Evolutionary conservation across 2,329 filamentous ascomycete species (phyloP).

Genomic region (Monilinia fructicola): DNA sequence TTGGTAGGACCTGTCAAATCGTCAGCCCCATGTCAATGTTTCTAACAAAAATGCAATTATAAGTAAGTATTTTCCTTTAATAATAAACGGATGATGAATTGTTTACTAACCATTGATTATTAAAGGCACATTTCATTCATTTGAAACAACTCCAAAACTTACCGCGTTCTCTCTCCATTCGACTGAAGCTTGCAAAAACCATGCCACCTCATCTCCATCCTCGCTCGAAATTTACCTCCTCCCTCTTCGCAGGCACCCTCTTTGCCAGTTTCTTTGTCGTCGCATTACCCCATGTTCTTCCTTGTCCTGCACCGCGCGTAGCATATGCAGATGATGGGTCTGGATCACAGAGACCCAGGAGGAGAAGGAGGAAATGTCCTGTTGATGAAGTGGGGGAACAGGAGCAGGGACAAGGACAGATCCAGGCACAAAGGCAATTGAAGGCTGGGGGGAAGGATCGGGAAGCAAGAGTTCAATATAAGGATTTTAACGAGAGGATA

Average conservation of each 20-base stretch:
- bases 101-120: not conserved
- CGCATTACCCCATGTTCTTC: slow-evolving; percentile 82
- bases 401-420: slow-evolving; percentile 30
- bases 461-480: slow-evolving; percentile 7
- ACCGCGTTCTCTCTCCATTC: slow-evolving; percentile 30
- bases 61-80: not conserved
- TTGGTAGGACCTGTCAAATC: not conserved
- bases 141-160: slow-evolving; percentile 22
- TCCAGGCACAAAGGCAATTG: slow-evolving; percentile 30
- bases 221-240: slow-evolving; percentile 87
- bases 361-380: slow-evolving; percentile 47
- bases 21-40: not conserved
- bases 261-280: slow-evolving; percentile 90
- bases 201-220: slow-evolving; percentile 90
- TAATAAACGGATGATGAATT: not conserved
- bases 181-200: slow-evolving; percentile 33
- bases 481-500: slow-evolving; percentile 24
- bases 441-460: not conserved
- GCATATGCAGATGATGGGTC: slow-evolving; percentile 64
- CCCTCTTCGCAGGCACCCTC: slow-evolving; percentile 91
- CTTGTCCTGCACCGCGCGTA: slow-evolving; percentile 79
- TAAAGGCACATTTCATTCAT: slow-evolving; percentile 6
- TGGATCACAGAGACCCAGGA: slow-evolving; percentile 41
- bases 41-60: not conserved
- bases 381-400: slow-evolving; percentile 25